Conservation (phyloP, 2,329 filamentous ascomycete genomes). For the Penicillium sp. region DNA sequence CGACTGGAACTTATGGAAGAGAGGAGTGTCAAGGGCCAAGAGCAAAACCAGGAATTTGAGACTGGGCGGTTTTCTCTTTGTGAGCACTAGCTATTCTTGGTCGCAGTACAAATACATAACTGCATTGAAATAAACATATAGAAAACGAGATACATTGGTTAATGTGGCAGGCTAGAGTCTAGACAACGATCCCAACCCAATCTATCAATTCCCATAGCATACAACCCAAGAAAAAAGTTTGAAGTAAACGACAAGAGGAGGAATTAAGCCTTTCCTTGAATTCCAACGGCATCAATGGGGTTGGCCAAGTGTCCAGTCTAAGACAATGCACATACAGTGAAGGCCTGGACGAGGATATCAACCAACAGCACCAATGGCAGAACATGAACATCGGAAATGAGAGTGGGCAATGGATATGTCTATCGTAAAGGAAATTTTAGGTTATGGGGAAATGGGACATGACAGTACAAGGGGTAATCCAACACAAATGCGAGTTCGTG, state of each 20-base stretch:
- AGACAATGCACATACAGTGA: slow-evolving; percentile 6
- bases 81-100: slow-evolving; percentile 8
- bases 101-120: too few species aligned
- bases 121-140: too few species aligned
- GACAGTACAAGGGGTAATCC: slow-evolving; percentile 8
- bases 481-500: slow-evolving; percentile 1
- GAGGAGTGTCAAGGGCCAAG: slow-evolving; percentile 3
- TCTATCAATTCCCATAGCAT: slow-evolving; percentile 28
- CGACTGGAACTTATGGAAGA: slow-evolving; percentile 24
- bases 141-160: slow-evolving; percentile 7
- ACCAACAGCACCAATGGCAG: slow-evolving; percentile 9
- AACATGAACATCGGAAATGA: slow-evolving; percentile 16
- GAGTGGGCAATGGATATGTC: slow-evolving; percentile 19
- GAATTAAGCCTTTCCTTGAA: slow-evolving; percentile 21
- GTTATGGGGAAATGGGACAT: too few species aligned
- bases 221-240: slow-evolving; percentile 20
- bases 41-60: slow-evolving; percentile 7
- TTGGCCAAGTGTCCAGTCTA: slow-evolving; percentile 1
- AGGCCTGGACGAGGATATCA: slow-evolving; percentile 5
- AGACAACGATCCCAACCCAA: slow-evolving; percentile 16
- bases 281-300: slow-evolving; percentile 5
- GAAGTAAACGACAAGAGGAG: slow-evolving; percentile 12
- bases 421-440: slow-evolving; percentile 19
- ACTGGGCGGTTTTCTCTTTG: slow-evolving; percentile 8
- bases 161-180: slow-evolving; percentile 7